Evolutionary conservation across 345 rosid genomes (phyloP), one percentile per base, ranked within the genome.

Genomic region (Moricandia arvensis): DNA sequence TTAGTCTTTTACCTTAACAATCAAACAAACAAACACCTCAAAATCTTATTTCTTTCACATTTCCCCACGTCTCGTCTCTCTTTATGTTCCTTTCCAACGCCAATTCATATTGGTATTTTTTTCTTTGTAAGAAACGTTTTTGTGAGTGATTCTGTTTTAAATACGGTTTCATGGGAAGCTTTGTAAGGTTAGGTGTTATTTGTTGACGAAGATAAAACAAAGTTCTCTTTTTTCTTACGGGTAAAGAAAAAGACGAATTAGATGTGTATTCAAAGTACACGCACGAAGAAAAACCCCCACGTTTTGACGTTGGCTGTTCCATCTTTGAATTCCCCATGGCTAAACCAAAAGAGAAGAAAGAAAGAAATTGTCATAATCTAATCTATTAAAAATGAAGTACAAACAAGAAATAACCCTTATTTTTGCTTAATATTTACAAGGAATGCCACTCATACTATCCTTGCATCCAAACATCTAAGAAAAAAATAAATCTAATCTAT

Each of bases 31-130:
- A 31, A 49, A 51, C 68, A 43, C 54, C 21, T 43, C 38, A 16
- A 6, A n/a, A 21, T 7, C 16, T 21, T 71, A 6, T 3, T 17
- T 54, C 5, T 70, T 70, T 70, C 71, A 69, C 71, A 21, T 60
- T 77, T 57, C 30, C 63, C 74, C 74, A 68, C 69, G n/a, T 63
- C 12, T 33, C 69, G n/a, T 63, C 12, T 33, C 37, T 55, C 18
- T 41, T 45, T 2, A 5, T 16, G 11, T 27, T 21, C 13, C 3
- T 65, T 64, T 26, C 41, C 55, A 49, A 49, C 21, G 2, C 55
- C 21, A 2, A 6, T 49, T 49, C 55, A 49, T 49, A 13, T n/a
- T n/a, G n/a, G 17, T 45, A 5, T 26, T 73, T 15, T 24, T 24
- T 1, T 55, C n/a, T n/a, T 10, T 7, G 7, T 55, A 55, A 55